Evolutionary conservation across 2,329 filamentous ascomycete species (phyloP), one percentile per base, ranked within the genome.

Genomic region (Hypoxylon sp.): DNA sequence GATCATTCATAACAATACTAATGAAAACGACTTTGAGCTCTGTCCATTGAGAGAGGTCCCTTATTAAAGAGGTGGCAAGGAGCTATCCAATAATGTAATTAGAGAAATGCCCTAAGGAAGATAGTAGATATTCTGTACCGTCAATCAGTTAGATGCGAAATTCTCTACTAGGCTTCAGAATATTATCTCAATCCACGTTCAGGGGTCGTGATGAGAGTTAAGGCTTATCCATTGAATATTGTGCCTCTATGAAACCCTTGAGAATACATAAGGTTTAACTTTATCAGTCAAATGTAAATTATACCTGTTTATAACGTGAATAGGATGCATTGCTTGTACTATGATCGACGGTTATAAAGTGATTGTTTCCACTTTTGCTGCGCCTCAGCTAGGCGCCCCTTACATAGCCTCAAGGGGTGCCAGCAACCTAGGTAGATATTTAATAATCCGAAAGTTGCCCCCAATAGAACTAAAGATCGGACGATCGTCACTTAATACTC

Each of bases 321-420:
- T 51, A 48, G n/a, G 2, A 27, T 27, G 24, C 24, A n/a, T 35
- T 27, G 15, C 24, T 19, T 7, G 54, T 48, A 57, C 29, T 17
- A 46, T 48, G 54, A 51, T 59, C 44, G 39, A 57, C 53, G 24
- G 19, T 35, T 17, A 19, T 57, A 32, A 24, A 21, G 39, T 17
- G 17, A 37, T 13, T 37, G n/a, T 47, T 32, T 47, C 53, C 53
- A 32, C 39, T 24, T 35, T 47, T 57, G 27, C 35, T 57, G 42
- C n/a, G 53, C 39, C 53, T 6, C 53, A 47, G 42, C 21, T 17
- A 56, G n/a, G 17, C 42, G 21, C n/a, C 27, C 39, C 7, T n/a
- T 24, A 21, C 55, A 59, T 47, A 51, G 56, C 56, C 46, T 59
- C 56, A 42, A 52, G 13, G 21, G 13, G 47, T 47, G 15, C 24